Evolutionary conservation across 2,329 filamentous ascomycete genomes (phyloP).

Genomic region (Microascus cirrosus): DNA sequence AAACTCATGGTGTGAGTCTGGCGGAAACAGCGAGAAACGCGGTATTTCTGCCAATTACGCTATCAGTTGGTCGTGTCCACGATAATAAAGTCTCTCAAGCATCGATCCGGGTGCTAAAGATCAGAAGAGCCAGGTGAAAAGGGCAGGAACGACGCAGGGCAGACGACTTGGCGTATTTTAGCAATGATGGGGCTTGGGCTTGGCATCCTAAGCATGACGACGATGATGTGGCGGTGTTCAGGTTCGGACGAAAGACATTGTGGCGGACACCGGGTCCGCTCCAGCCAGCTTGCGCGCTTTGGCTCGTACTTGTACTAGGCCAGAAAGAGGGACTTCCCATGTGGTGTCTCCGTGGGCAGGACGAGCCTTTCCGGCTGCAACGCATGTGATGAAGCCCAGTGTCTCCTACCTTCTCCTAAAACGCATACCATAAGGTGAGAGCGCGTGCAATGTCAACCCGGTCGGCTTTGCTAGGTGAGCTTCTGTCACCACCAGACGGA

Average conservation of each 20-base stretch:
- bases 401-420: too few relatives aligned
- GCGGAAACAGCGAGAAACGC: not conserved
- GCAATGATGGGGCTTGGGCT: conserved; percentile 3
- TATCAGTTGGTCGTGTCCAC: not conserved
- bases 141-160: not conserved
- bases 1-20: conserved; percentile 64
- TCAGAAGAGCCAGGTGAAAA: not conserved
- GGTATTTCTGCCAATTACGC: not conserved
- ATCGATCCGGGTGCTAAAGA: not conserved
- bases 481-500: too few relatives aligned
- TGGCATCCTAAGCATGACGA: conserved; percentile 4
- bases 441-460: too few relatives aligned
- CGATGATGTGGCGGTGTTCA: conserved; percentile 2
- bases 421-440: too few relatives aligned
- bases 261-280: not conserved
- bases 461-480: not conserved
- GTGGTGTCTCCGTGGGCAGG: too few relatives aligned
- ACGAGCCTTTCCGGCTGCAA: too few relatives aligned
- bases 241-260: not conserved
- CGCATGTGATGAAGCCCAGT: not conserved
- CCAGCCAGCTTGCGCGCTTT: not conserved
- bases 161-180: conserved; percentile 2
- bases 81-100: not conserved
- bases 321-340: too few relatives aligned
- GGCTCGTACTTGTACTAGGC: not conserved